phyloP scores from a whole-genome alignment of 371 early-diverging fungal genomes.

The Mucor racemosus region DNA sequence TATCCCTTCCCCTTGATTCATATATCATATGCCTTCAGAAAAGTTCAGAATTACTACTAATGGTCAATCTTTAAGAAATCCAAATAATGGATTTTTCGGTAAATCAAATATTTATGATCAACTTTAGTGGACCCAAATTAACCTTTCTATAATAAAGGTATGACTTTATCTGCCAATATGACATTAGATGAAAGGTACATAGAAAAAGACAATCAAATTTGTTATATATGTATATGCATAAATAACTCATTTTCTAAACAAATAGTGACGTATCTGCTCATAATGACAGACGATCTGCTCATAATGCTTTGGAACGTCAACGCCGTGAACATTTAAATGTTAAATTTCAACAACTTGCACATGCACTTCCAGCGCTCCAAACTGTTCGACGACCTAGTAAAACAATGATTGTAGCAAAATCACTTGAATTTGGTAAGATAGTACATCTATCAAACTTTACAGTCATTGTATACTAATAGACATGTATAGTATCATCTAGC shows the following conservation, averaged over 20 bases:
- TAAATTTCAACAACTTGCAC: constrained; percentile 79
- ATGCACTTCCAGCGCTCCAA: constrained; percentile 72
- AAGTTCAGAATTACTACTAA: constrained; percentile 41
- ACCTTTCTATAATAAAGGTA: constrained; percentile 15
- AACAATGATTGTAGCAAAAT: constrained; percentile 75
- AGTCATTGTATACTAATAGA: background rate
- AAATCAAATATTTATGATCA: background rate
- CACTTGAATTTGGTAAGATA: constrained; percentile 62
- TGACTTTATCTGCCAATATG: constrained; percentile 34
- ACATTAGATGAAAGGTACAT: constrained; percentile 37
- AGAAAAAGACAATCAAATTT: background rate
- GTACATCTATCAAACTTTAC: background rate
- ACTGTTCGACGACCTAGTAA: constrained; percentile 78
- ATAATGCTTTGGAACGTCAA: constrained; percentile 82
- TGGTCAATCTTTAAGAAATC: constrained; percentile 38
- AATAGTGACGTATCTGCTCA: constrained; percentile 40
- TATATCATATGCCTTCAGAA: constrained; percentile 41
- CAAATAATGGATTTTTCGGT: constrained; percentile 36
- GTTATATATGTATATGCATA: background rate
- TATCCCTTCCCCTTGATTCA: constrained; percentile 5
- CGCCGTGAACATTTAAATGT: constrained; percentile 77
- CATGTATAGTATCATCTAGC: constrained; percentile 24
- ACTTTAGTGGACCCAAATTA: background rate
- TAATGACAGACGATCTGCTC: constrained; percentile 67
- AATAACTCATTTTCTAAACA: background rate